Conservation (phyloP, 345 rosid genomes). For the Eucalyptus curtisii region DNA sequence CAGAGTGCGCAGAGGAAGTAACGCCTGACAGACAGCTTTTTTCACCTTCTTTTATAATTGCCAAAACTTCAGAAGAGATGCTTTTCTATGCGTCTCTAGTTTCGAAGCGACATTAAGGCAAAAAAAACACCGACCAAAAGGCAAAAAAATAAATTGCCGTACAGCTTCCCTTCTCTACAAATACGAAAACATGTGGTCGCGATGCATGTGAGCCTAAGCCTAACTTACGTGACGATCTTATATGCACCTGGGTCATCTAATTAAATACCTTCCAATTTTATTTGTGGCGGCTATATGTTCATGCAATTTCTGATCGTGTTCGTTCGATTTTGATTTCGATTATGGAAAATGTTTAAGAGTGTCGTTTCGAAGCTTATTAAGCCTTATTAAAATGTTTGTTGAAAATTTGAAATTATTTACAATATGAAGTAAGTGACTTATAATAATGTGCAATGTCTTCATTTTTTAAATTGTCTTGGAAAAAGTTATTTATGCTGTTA, state of each 20-base stretch:
- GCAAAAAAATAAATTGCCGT: not conserved
- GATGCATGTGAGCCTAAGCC: not conserved
- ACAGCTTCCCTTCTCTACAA: not conserved
- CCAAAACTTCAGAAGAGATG: not conserved
- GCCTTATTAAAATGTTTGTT: not conserved
- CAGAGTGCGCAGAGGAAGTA: not conserved
- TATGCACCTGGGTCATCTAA: not conserved
- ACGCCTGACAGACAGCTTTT: not conserved
- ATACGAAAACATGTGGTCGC: not conserved
- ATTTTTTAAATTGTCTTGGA: not conserved
- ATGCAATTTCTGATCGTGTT: not conserved
- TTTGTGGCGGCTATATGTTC: not conserved
- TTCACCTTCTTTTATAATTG: not conserved
- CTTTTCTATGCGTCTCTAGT: not conserved
- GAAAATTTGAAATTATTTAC: fast-evolving
- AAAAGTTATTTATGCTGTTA: not conserved
- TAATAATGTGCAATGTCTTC: not conserved
- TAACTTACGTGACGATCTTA: not conserved
- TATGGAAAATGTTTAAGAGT: not conserved
- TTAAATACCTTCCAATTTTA: not conserved
- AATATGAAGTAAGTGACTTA: not conserved
- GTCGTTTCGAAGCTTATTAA: fast-evolving
- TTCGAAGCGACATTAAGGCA: not conserved
- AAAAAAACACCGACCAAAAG: not conserved
- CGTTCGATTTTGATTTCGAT: not conserved